Evolutionary conservation across 2,329 filamentous ascomycete genomes (phyloP).

Genomic region (Fonsecaea erecta): DNA sequence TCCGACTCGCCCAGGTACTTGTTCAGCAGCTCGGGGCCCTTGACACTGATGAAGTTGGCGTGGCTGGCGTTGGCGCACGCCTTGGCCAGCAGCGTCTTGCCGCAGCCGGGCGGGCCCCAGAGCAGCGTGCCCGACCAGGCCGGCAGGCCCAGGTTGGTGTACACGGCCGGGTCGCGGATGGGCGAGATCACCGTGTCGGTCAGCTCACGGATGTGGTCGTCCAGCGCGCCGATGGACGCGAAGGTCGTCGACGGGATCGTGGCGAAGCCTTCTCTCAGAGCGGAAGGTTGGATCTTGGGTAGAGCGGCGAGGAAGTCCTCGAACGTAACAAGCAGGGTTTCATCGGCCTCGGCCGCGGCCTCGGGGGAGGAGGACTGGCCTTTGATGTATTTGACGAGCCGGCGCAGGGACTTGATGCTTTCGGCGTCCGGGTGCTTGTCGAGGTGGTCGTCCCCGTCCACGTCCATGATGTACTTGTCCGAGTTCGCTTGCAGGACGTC

Average conservation of each 20-base stretch:
- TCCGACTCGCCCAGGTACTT: constrained; percentile 98
- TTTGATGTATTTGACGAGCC: constrained; percentile 28
- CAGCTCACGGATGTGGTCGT: constrained; percentile 78
- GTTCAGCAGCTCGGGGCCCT: constrained; percentile 93
- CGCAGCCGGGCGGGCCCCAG: constrained; percentile 95
- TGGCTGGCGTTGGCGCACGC: constrained; percentile 94
- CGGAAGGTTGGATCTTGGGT: constrained; percentile 75
- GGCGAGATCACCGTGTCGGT: constrained; percentile 85
- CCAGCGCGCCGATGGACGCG: constrained; percentile 85
- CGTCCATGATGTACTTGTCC: constrained; percentile 57
- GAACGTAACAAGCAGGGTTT: constrained; percentile 64
- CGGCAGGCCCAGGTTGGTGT: constrained; percentile 75
- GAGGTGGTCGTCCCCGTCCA: constrained; percentile 46
- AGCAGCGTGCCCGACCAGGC: constrained; percentile 86
- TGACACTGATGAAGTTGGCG: constrained; percentile 97
- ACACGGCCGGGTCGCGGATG: constrained; percentile 80
- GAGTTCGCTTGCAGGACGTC: constrained; percentile 55
- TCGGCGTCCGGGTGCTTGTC: constrained; percentile 28
- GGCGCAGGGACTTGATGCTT: constrained; percentile 29
- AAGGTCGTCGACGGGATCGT: constrained; percentile 93
- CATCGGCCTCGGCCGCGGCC: constrained; percentile 41
- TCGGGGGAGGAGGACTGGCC: constrained; percentile 1
- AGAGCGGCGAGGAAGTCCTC: constrained; percentile 75
- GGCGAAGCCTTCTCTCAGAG: constrained; percentile 90
- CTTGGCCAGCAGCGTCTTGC: constrained; percentile 94